Evolutionary conservation across 352 stramenopile species (phyloP).

Genomic region (Phytophthora podocarpi): DNA sequence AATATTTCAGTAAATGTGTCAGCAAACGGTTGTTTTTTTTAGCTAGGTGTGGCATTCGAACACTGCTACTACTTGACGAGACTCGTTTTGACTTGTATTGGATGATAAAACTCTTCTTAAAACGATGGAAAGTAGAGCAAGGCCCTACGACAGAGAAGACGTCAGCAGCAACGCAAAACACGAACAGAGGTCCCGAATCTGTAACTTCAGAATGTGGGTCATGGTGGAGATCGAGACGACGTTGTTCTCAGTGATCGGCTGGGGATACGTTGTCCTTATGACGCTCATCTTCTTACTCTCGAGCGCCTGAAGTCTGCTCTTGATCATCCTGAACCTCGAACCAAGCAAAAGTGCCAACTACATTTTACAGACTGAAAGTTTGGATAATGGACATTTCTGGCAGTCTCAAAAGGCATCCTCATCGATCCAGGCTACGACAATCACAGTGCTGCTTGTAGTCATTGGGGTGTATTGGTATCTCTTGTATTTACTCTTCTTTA

Average conservation of each 20-base stretch:
- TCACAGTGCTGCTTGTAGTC: conserved; percentile 17
- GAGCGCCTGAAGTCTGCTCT: conserved; percentile 35
- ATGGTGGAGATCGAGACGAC: conserved; percentile 18
- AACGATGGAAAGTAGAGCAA: conserved; percentile 14
- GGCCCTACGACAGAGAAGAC: not conserved
- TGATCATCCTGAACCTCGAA: conserved; percentile 41
- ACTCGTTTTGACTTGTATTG: too few relatives aligned
- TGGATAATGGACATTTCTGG: conserved; percentile 33
- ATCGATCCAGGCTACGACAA: conserved; percentile 1
- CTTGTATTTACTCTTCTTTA: conserved; percentile 20
- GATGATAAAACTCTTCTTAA: too few relatives aligned
- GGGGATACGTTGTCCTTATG: conserved; percentile 19
- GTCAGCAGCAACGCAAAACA: not conserved
- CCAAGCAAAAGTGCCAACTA: conserved; percentile 43
- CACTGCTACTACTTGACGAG: too few relatives aligned
- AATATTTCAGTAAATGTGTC: too few relatives aligned
- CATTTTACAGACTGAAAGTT: conserved; percentile 37
- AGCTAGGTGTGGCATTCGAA: too few relatives aligned
- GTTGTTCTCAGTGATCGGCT: conserved; percentile 21
- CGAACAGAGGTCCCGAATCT: not conserved
- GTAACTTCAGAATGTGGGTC: too few relatives aligned
- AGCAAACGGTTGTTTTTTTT: too few relatives aligned
- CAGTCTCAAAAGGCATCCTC: conserved; percentile 3
- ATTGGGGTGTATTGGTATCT: conserved; percentile 31
- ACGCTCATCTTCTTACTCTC: conserved; percentile 27